Percentiles rank a stretch among this genome's conserved stretches.
These are phyloP conservation scores for Tylopilus balloui DNA, from an alignment of 768 basidiomycete species.

Conservation along the genomic window DNA sequence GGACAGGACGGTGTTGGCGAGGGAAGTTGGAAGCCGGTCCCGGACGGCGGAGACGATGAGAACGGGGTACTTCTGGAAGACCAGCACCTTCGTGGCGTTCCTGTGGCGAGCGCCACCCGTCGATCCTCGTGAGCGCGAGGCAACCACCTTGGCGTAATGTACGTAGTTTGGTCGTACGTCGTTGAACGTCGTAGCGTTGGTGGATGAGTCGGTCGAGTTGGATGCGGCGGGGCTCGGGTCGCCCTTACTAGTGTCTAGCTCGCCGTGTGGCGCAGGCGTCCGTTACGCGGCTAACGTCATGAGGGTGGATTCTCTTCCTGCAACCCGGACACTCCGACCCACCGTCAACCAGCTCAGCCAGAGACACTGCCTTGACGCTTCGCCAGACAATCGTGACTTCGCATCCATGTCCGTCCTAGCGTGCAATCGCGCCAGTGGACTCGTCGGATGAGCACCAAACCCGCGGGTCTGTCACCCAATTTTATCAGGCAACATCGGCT, in stretches of 20 bases:
- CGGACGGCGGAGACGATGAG: constrained; percentile 1
- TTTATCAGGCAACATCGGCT: constrained; percentile 24
- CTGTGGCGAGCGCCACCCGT: constrained; percentile 1
- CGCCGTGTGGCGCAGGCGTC: constrained; percentile 18
- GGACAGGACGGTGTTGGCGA: neutral
- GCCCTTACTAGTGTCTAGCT: neutral
- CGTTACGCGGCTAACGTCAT: constrained; percentile 8
- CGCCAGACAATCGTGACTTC: neutral
- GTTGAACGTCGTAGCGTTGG: too few species aligned
- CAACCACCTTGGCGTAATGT: too few species aligned
- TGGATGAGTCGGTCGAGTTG: neutral
- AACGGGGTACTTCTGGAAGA: constrained; percentile 6
- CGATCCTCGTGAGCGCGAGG: constrained; percentile 3
- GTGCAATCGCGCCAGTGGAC: neutral
- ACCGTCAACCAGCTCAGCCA: constrained; percentile 18
- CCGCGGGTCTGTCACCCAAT: constrained; percentile 12
- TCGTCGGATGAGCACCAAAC: neutral
- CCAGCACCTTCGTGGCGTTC: constrained; percentile 14
- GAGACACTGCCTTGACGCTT: neutral
- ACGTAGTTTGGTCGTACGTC: too few species aligned
- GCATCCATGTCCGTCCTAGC: neutral
- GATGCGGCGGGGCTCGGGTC: neutral
- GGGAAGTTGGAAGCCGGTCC: neutral
- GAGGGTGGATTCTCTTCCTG: constrained; percentile 18
- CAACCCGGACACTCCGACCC: constrained; percentile 2